These are phyloP conservation scores for Solanum ahanhuiri DNA, from an alignment of 257 asterid genomes.

Conservation along the genomic window DNA sequence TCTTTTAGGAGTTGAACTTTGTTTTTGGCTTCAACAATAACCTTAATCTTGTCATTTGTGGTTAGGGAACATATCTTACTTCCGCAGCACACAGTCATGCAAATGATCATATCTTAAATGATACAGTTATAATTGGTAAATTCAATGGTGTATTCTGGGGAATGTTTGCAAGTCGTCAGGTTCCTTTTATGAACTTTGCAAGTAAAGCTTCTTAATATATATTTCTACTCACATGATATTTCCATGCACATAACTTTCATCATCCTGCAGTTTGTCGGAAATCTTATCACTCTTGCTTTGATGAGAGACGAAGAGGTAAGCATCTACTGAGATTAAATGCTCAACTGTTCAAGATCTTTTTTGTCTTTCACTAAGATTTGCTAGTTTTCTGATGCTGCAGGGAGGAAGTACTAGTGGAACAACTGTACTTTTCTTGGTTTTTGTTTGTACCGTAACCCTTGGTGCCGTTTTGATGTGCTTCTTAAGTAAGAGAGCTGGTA, in stretches of 20 bases:
- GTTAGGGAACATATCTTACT: conserved; percentile 88
- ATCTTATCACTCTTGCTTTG: conserved; percentile 72
- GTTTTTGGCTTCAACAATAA: background rate
- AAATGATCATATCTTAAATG: conserved; percentile 41
- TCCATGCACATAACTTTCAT: background rate
- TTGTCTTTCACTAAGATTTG: background rate
- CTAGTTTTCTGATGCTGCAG: conserved; percentile 30
- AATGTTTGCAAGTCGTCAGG: conserved; percentile 93
- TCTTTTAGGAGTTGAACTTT: background rate
- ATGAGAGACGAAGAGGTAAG: conserved; percentile 66
- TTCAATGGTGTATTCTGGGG: conserved; percentile 88
- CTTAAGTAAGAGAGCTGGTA: conserved; percentile 54
- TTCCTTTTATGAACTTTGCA: conserved; percentile 7
- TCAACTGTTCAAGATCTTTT: background rate
- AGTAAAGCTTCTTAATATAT: background rate
- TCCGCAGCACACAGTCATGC: conserved; percentile 73
- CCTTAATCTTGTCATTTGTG: background rate
- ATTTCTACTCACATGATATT: background rate
- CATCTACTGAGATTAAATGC: background rate
- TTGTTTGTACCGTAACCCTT: conserved; percentile 62
- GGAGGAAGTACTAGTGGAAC: conserved; percentile 81
- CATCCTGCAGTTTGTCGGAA: conserved; percentile 70
- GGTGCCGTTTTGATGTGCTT: conserved; percentile 79
- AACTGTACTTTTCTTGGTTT: conserved; percentile 60
- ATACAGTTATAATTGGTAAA: conserved; percentile 65